Evolutionary conservation across 2,329 filamentous ascomycete species (phyloP).

Genomic region (Fusarium guadeloupense): DNA sequence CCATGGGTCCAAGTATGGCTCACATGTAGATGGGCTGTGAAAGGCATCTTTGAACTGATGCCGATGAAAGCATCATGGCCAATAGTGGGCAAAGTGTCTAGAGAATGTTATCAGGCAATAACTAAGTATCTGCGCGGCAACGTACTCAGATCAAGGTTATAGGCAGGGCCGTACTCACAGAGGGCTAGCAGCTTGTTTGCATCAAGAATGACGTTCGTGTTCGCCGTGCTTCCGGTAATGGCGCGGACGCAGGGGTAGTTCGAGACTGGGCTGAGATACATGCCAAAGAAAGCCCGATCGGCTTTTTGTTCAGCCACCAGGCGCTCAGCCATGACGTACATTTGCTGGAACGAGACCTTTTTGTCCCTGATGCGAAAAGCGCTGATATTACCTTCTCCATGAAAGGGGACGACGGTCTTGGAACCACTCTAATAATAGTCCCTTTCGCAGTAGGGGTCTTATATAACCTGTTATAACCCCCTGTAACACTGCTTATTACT

Average conservation of each 20-base stretch:
- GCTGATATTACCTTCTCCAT: constrained; percentile 4
- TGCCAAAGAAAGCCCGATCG: not conserved
- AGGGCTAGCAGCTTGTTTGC: not conserved
- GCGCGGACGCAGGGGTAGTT: constrained; percentile 10
- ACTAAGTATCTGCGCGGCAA: not conserved
- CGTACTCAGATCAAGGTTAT: not conserved
- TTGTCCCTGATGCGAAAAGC: constrained; percentile 7
- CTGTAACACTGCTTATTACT: no score
- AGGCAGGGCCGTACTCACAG: not conserved
- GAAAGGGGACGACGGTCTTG: constrained; percentile 1
- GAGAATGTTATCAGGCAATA: not conserved
- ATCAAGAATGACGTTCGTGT: constrained; percentile 3
- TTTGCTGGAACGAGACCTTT: not conserved
- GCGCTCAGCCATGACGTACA: constrained; percentile 2
- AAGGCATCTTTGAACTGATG: not conserved
- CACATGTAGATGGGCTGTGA: not conserved
- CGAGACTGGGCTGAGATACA: constrained; percentile 1
- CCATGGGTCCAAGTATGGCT: not conserved
- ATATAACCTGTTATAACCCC: not conserved
- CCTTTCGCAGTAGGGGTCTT: constrained; percentile 1
- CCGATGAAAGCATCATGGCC: not conserved
- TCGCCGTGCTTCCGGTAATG: not conserved
- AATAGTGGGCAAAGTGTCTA: not conserved
- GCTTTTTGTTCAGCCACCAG: not conserved
- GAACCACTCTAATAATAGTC: not conserved